Evolutionary conservation across 805 yeast genomes (phyloP).

Genomic region (Starmerella kuoi): DNA sequence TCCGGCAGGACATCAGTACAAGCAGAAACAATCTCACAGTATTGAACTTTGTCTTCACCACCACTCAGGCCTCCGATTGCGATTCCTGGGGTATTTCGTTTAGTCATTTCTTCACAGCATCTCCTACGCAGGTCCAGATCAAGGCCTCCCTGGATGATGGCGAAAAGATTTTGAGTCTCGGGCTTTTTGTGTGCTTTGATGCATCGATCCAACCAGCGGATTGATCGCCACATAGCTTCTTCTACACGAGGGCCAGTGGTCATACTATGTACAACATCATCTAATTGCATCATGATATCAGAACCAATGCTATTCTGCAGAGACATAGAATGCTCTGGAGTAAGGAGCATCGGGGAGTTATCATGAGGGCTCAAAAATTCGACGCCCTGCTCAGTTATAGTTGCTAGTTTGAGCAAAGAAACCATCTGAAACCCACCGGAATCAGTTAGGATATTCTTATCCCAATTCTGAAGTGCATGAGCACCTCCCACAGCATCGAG

Average conservation of each 20-base stretch:
- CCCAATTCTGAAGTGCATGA: conserved; percentile 34
- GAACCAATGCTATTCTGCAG: conserved; percentile 36
- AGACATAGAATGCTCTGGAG: conserved; percentile 38
- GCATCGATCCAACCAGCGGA: conserved; percentile 37
- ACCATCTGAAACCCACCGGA: conserved; percentile 40
- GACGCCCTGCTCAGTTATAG: conserved; percentile 38
- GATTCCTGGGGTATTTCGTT: conserved; percentile 36
- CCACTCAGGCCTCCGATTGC: conserved; percentile 40
- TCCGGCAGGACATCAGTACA: conserved; percentile 35
- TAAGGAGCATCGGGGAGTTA: conserved; percentile 36
- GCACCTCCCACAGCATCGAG: conserved; percentile 36
- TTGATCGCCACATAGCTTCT: conserved; percentile 36
- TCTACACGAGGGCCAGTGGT: conserved; percentile 36
- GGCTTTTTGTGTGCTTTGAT: conserved; percentile 35
- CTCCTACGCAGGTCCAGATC: conserved; percentile 30
- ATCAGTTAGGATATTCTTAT: conserved; percentile 34
- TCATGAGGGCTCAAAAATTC: conserved; percentile 36
- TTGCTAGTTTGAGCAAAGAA: conserved; percentile 34
- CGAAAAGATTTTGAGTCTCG: conserved; percentile 34
- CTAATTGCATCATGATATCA: conserved; percentile 38
- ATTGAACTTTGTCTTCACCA: conserved; percentile 34
- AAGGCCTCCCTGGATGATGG: conserved; percentile 38
- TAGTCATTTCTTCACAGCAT: conserved; percentile 35
- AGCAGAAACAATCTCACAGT: conserved; percentile 31
- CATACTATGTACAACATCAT: conserved; percentile 35